Evolutionary conservation across 1,139 yeast genomes (phyloP).

Genomic region (Candida smagusa): DNA sequence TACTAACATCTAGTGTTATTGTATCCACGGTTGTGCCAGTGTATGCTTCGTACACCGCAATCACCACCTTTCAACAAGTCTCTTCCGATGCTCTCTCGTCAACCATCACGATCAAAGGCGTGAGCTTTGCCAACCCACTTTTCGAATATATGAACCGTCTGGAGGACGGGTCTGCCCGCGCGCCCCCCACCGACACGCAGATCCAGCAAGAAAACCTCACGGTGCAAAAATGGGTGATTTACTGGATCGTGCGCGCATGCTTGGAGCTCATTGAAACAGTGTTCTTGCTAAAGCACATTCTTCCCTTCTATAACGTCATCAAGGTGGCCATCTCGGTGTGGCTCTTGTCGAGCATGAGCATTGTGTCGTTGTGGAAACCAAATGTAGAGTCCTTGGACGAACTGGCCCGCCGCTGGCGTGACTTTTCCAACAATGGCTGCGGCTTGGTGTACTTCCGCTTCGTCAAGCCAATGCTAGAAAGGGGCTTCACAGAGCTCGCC

Average conservation of each 20-base stretch:
- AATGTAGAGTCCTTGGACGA: constrained; percentile 3
- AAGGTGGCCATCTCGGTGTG: constrained; percentile 45
- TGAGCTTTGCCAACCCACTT: constrained; percentile 31
- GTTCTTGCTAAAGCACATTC: constrained; percentile 28
- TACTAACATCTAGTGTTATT: constrained; percentile 23
- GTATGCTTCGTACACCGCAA: constrained; percentile 50
- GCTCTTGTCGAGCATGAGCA: constrained; percentile 49
- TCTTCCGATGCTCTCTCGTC: constrained; percentile 23
- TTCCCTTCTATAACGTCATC: constrained; percentile 49
- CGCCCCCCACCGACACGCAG: constrained; percentile 12
- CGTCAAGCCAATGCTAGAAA: constrained; percentile 32
- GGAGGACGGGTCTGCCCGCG: constrained; percentile 7
- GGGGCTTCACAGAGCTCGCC: constrained; percentile 1
- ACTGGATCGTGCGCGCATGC: constrained; percentile 52
- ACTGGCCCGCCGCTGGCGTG: constrained; percentile 14
- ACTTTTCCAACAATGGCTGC: constrained; percentile 28
- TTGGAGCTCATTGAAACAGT: constrained; percentile 31
- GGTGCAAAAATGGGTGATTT: constrained; percentile 55
- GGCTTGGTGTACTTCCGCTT: constrained; percentile 34
- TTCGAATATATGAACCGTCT: constrained; percentile 11
- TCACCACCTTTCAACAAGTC: constrained; percentile 34
- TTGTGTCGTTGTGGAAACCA: constrained; percentile 4
- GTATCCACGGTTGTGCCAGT: constrained; percentile 51
- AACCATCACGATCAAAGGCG: constrained; percentile 32
- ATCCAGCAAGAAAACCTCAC: constrained; percentile 31